Base-by-base conservation (phyloP, 352 stramenopile genomes). In the Globisporangium acanthophoron region DNA sequence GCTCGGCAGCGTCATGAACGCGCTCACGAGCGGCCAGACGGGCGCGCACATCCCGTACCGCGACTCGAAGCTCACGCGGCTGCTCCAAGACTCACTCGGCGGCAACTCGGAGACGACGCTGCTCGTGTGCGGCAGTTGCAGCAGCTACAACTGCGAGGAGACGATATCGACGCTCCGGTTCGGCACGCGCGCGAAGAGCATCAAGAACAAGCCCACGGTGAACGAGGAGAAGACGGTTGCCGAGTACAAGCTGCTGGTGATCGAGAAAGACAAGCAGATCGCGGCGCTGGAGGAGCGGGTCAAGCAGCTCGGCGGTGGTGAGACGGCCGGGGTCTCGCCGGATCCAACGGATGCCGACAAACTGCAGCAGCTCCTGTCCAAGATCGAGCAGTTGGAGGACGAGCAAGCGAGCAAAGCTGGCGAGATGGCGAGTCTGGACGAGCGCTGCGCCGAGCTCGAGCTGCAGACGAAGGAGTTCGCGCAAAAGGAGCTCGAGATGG, bases 41-140 rank as follows among this genome's bases (percentile, higher is more conserved):
- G 83, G 97, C 41, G 87, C 97, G 48, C 92, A 96, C 62, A 89
- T 98, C 35, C 92, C 92, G 37, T 97, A 96, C 58, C 79, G 88
- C 24, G 86, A 97, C 66, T 96, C 87, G 16, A 96, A 92, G 59
- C 66, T 97, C 24, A 97, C 87, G 40, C 74, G 89, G 2, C 58
- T 97, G 33, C 73, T 97, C 44, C 88, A 92, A 64, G 84, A 92
- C 47, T 89, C 80, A 21, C 73, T 93, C n/a, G 84, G 84, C 35
- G 84, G 81, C 35, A 91, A 88, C 50, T 85, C 79, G 0, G 66
- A 89, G 58, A 93, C 84, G 9, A 86, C 77, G 21, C 54, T 93
- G 44, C 65, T 93, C 1, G 76, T 87, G 1, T 88, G 74, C n/a
- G 80, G 74, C 4, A 88, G 73, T 31, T 77, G 58, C 16, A 87